phyloP scores from a whole-genome alignment of 208 protist genomes.

The Tetramitus jugosus region DNA sequence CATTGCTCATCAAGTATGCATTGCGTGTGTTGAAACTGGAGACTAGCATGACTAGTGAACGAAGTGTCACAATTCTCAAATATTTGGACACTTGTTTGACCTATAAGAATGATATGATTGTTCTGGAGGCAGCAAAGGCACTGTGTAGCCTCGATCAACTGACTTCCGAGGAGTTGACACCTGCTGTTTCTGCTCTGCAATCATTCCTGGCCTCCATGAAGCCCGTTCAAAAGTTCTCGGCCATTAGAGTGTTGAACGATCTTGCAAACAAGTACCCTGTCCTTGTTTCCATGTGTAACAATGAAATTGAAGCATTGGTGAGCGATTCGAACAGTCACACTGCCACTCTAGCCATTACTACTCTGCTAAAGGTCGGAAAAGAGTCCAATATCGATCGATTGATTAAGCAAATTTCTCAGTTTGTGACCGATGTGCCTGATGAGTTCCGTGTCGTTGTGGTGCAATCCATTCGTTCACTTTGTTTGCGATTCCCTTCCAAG shows the following conservation, averaged over 20 bases:
- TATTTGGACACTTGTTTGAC: constrained; percentile 80
- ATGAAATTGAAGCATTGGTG: constrained; percentile 89
- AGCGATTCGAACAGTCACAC: constrained; percentile 87
- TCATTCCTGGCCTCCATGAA: constrained; percentile 81
- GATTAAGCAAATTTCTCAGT: constrained; percentile 85
- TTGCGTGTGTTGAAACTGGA: constrained; percentile 80
- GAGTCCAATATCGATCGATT: constrained; percentile 89
- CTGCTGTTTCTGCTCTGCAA: constrained; percentile 79
- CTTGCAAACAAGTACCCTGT: constrained; percentile 60
- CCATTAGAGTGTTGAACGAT: constrained; percentile 82
- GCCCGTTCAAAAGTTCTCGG: constrained; percentile 81
- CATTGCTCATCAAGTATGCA: constrained; percentile 86
- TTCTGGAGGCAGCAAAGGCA: constrained; percentile 90
- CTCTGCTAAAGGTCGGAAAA: constrained; percentile 85
- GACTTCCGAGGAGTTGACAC: constrained; percentile 69
- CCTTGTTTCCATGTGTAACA: constrained; percentile 78
- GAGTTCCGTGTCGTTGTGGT: constrained; percentile 95
- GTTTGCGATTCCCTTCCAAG: constrained; percentile 86
- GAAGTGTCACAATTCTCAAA: constrained; percentile 57
- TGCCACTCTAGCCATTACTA: constrained; percentile 94
- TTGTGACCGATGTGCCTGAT: constrained; percentile 88
- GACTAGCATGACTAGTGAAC: constrained; percentile 33
- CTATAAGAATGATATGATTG: constrained; percentile 84
- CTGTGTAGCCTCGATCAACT: constrained; percentile 82
- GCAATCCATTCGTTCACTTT: constrained; percentile 83